Percentiles rank a stretch among this genome's conserved stretches.
Evolutionary conservation across 208 protist species (phyloP).

Genomic region (Balamuthia mandrillaris): DNA sequence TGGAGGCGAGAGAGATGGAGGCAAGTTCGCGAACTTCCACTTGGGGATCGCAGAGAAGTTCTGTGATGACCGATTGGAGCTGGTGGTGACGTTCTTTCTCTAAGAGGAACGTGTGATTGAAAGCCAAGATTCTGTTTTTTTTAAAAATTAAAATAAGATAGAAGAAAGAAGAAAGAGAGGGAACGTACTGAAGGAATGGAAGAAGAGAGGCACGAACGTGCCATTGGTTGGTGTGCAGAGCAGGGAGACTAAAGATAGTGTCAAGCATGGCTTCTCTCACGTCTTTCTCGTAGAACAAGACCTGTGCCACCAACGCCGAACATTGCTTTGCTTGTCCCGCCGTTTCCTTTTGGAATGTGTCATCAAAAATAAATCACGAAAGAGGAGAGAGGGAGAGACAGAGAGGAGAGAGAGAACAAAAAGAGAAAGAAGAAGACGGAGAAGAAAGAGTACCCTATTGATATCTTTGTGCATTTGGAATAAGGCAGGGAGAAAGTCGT

Average conservation of each 20-base stretch:
- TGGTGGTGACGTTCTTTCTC: not conserved
- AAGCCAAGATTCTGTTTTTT: not conserved
- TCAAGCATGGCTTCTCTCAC: not conserved
- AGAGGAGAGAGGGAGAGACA: too few species aligned
- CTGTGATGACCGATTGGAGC: not conserved
- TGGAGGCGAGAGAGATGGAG: not conserved
- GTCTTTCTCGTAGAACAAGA: not conserved
- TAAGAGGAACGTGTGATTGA: conserved; percentile 5
- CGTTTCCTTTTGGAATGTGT: too few species aligned
- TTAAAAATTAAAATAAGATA: not conserved
- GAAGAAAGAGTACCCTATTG: too few species aligned
- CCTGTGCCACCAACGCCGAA: not conserved
- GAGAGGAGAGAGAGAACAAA: too few species aligned
- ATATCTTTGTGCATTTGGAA: too few species aligned
- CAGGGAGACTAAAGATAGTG: not conserved
- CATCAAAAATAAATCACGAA: too few species aligned
- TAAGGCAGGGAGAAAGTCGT: too few species aligned
- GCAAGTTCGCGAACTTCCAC: conserved; percentile 11
- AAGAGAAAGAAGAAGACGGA: too few species aligned
- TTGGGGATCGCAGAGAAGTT: not conserved
- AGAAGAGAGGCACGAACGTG: not conserved
- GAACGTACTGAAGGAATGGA: conserved; percentile 4
- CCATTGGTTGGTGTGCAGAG: too few species aligned
- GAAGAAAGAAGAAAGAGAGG: not conserved
- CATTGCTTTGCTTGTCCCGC: conserved; percentile 11